phyloP scores from a whole-genome alignment of 352 stramenopile species.

The Pythium utonaiense region DNA sequence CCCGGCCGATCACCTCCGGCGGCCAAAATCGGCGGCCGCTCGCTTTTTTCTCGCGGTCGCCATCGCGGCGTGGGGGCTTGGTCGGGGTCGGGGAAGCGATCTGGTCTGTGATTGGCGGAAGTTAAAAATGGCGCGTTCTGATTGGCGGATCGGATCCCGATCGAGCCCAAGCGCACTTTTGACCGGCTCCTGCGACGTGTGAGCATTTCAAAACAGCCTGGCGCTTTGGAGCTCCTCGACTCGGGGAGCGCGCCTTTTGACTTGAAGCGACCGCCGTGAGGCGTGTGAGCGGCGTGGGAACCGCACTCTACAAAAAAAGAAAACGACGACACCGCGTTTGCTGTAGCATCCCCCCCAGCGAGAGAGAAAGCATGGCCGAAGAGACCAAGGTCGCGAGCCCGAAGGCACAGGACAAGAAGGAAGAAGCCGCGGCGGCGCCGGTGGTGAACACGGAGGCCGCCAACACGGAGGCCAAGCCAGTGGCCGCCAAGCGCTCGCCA shows the following conservation, averaged over 20 bases:
- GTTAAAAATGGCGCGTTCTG: slow-evolving; percentile 18
- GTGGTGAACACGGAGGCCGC: slow-evolving; percentile 15
- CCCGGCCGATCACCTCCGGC: background rate
- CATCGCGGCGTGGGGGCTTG: background rate
- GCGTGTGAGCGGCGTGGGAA: background rate
- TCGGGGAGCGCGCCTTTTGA: background rate
- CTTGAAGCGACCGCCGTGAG: slow-evolving; percentile 2
- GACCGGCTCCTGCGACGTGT: slow-evolving; percentile 21
- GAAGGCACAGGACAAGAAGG: slow-evolving; percentile 25
- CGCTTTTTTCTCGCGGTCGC: background rate
- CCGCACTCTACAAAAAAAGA: slow-evolving; percentile 22
- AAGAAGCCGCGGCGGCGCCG: slow-evolving; percentile 15
- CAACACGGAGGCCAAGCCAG: slow-evolving; percentile 20
- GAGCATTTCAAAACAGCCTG: slow-evolving; percentile 15
- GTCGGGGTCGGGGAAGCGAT: background rate
- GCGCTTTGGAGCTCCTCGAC: background rate
- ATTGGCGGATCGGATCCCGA: slow-evolving; percentile 19
- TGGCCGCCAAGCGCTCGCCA: slow-evolving; percentile 46
- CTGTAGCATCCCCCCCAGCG: background rate
- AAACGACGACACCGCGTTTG: slow-evolving; percentile 7
- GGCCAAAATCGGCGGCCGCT: slow-evolving; percentile 2
- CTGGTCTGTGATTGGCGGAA: slow-evolving; percentile 25
- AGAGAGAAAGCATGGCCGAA: slow-evolving; percentile 26
- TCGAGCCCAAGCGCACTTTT: slow-evolving; percentile 26
- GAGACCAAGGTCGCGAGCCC: slow-evolving; percentile 51